A percentile compares a stretch with the other conserved stretches of the same genome.
These are phyloP conservation scores for Trametes elegans DNA, from an alignment of 768 basidiomycete species.

Conservation along the genomic window DNA sequence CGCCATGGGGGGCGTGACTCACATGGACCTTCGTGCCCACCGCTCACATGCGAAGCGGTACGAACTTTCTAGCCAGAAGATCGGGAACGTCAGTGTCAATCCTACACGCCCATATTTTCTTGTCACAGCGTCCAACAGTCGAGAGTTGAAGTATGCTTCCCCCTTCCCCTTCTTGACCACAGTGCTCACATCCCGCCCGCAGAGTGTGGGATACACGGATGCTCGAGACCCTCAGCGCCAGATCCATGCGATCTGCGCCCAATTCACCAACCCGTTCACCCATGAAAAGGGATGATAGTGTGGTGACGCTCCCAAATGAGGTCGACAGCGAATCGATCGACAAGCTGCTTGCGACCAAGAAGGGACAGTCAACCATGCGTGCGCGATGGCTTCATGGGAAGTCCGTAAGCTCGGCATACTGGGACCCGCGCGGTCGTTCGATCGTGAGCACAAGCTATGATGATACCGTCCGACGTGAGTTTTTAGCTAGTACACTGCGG, in stretches of 20 bases:
- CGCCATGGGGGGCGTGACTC: constrained; percentile 64
- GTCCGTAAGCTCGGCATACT: constrained; percentile 80
- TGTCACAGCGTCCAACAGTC: constrained; percentile 75
- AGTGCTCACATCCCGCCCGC: background rate
- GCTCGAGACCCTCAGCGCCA: constrained; percentile 37
- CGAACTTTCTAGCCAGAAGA: constrained; percentile 65
- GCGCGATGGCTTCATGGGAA: constrained; percentile 70
- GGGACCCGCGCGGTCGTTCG: constrained; percentile 77
- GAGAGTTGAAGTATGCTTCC: constrained; percentile 57
- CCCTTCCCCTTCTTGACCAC: background rate
- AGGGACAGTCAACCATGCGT: constrained; percentile 55
- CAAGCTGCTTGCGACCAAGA: constrained; percentile 47
- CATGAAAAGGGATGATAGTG: constrained; percentile 9
- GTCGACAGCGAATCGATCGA: constrained; percentile 44
- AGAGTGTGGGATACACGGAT: constrained; percentile 85
- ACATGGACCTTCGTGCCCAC: constrained; percentile 69
- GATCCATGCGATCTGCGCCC: constrained; percentile 7
- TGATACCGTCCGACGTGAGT: constrained; percentile 68
- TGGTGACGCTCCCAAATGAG: constrained; percentile 22
- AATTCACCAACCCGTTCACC: constrained; percentile 1
- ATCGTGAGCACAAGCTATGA: constrained; percentile 88
- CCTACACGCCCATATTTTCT: constrained; percentile 64
- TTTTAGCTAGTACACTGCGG: background rate
- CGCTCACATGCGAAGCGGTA: constrained; percentile 57
- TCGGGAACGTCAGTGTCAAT: constrained; percentile 79